Evolutionary conservation across 768 basidiomycete genomes (phyloP), one percentile per base, ranked within the genome.

Genomic region (Pholiota conissans): DNA sequence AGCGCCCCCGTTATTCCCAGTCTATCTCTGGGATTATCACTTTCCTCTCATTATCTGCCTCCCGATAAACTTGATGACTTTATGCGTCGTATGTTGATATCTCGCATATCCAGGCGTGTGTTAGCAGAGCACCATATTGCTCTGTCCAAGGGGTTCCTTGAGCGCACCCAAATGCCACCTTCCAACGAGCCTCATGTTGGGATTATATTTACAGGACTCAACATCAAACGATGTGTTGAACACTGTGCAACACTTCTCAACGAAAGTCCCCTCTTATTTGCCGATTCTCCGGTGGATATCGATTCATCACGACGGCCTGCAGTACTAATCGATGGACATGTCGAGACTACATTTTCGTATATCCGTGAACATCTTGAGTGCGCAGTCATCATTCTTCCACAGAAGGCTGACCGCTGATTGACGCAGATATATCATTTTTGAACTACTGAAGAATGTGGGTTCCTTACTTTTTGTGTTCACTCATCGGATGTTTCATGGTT

Each of bases 71-170:
- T 95, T 11, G 93, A 95, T 69, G 80, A 90, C 2, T 93, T 94
- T 70, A 92, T 94, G 89, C 83, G 86, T 22, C 85, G 93, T 22
- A 96, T 96, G 93, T 81, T 96, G 9, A 83, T 93, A 49, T 95
- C 93, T 2, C 83, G 93, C 52, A 94, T 95, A 69, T 94, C 93
- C 11, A 82, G 93, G 20, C 85, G 93, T 29, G 94, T 96, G 29
- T 80, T 96, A 22, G 90, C 86, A 3, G 91, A 95, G 67, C 93
- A 96, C 63, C 93, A 96, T 63, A 83, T 95, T 52, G 89, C 91
- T 1, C 77, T 96, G 5, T 89, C 92, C 6, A 79, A 83, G 56
- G 81, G 79, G 26, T 76, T 84, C 56, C 71, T 69, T 60, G 72
- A 79, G 46, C 69, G 68, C 42, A 63, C 70, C 18, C 61, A 68